phyloP scores from a whole-genome alignment of 2,329 filamentous ascomycete species.

The Fusarium sp. region DNA sequence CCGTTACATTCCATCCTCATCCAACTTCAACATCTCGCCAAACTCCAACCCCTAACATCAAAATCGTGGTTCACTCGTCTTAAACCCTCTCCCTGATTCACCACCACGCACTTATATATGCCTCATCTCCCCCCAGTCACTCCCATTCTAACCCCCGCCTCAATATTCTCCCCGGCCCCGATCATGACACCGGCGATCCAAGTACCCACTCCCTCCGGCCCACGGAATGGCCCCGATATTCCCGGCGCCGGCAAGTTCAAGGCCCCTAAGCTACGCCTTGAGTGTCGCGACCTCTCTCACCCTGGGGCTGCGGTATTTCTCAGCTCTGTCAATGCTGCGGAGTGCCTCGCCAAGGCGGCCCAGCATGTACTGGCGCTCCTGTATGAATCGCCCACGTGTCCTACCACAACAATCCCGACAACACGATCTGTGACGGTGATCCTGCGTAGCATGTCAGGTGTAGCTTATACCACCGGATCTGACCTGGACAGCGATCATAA shows the following conservation, averaged over 20 bases:
- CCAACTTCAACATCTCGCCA: background rate
- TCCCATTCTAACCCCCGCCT: constrained; percentile 36
- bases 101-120: constrained; percentile 32
- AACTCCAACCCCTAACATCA: background rate
- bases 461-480: constrained; percentile 86
- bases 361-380: constrained; percentile 75
- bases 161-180: constrained; percentile 33
- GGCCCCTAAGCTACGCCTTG: constrained; percentile 66
- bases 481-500: constrained; percentile 88
- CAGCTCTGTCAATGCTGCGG: constrained; percentile 67
- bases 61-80: background rate
- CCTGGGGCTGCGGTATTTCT: constrained; percentile 75
- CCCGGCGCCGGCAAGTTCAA: constrained; percentile 46
- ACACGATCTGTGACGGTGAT: constrained; percentile 88
- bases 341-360: constrained; percentile 70
- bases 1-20: constrained; percentile 28
- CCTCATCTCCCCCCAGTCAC: constrained; percentile 39
- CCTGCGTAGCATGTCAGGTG: constrained; percentile 80
- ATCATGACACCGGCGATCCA: constrained; percentile 44
- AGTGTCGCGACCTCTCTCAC: constrained; percentile 67
- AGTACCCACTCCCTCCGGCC: constrained; percentile 23
- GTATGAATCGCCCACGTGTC: constrained; percentile 63
- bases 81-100: background rate
- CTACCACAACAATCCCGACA: constrained; percentile 58
- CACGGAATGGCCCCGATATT: constrained; percentile 25